Conservation (phyloP, 179 eudicot species). For the Spinacia oleracea region DNA sequence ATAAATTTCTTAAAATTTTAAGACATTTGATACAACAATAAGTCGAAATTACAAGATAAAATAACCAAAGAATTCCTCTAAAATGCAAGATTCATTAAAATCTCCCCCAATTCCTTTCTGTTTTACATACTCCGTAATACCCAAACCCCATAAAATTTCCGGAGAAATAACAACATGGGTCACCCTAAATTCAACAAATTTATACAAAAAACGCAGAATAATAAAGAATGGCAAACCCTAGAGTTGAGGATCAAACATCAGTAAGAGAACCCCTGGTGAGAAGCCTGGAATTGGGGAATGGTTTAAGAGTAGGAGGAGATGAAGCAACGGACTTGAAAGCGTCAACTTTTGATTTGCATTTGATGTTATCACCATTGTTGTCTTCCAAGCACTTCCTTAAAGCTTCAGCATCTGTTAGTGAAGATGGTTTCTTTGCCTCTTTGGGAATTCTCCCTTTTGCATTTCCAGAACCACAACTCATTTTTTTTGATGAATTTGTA, state of each 20-base stretch:
- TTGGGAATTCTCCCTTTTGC: background rate
- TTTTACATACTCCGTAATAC: background rate
- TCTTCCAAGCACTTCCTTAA: constrained; percentile 50
- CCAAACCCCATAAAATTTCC: background rate
- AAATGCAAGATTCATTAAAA: too few species aligned
- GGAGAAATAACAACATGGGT: background rate
- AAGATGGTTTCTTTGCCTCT: constrained; percentile 24
- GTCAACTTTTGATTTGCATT: constrained; percentile 45
- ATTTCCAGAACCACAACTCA: constrained; percentile 16
- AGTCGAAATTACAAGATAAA: background rate
- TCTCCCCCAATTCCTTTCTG: background rate
- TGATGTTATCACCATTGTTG: constrained; percentile 42
- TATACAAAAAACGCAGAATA: background rate
- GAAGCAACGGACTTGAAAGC: constrained; percentile 39
- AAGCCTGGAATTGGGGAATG: constrained; percentile 22
- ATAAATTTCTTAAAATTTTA: background rate
- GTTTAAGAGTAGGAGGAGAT: constrained; percentile 28
- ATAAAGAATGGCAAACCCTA: constrained; percentile 9
- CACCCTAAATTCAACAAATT: background rate
- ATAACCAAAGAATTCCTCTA: background rate
- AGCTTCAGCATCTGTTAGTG: constrained; percentile 23
- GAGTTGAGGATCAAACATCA: constrained; percentile 41
- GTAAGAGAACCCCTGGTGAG: constrained; percentile 43
- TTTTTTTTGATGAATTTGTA: background rate
- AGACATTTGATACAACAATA: background rate